Evolutionary conservation across 2,329 filamentous ascomycete genomes (phyloP).

Genomic region (Neurospora sp.): DNA sequence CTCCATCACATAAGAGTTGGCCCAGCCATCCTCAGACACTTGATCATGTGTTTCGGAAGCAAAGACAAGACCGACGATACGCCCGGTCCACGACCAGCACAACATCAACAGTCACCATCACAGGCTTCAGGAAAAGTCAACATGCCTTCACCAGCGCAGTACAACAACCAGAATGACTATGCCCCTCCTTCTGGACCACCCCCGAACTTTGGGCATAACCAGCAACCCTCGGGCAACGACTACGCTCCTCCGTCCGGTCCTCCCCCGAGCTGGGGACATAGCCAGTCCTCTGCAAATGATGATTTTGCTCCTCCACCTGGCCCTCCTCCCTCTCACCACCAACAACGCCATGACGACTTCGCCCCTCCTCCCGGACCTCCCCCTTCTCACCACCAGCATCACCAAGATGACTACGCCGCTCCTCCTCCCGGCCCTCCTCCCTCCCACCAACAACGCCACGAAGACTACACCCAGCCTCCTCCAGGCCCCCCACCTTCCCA

Average conservation of each 20-base stretch:
- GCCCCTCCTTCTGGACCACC: conserved; percentile 7
- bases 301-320: conserved; percentile 17
- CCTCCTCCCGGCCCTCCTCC: conserved; percentile 21
- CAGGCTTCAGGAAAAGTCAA: conserved; percentile 1
- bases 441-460: conserved; percentile 2
- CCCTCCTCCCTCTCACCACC: conserved; percentile 10
- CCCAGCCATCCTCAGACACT: background rate
- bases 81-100: conserved; percentile 25
- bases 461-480: conserved; percentile 21
- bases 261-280: conserved; percentile 6
- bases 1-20: background rate
- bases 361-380: conserved; percentile 13
- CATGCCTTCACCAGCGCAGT: conserved; percentile 2
- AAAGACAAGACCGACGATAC: conserved; percentile 32
- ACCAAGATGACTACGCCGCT: conserved; percentile 10
- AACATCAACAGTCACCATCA: conserved; percentile 5
- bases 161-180: conserved; percentile 18
- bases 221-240: background rate
- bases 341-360: conserved; percentile 7
- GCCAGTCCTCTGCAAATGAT: conserved; percentile 1
- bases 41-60: conserved; percentile 40
- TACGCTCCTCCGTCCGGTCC: conserved; percentile 2
- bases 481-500: conserved; percentile 26
- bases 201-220: background rate
- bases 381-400: conserved; percentile 4